Evolutionary conservation across 352 stramenopile species (phyloP).

Genomic region (Phytophthora sansomeana): DNA sequence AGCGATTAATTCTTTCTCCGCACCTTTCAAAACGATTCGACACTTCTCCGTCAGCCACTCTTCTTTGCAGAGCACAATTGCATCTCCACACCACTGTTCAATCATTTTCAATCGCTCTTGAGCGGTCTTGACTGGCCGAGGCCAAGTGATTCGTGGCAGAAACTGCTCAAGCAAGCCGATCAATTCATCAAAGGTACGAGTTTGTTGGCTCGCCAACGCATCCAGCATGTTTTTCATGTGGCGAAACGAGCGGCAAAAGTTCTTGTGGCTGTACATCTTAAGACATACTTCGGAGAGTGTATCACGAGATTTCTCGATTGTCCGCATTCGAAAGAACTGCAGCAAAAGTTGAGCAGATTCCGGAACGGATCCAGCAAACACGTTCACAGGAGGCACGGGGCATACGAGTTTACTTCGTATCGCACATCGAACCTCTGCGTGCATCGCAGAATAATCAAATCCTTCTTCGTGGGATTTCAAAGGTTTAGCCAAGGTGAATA

Average conservation of each 20-base stretch:
- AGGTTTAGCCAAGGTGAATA: slow-evolving; percentile 10
- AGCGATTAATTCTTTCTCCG: neutral
- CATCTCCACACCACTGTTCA: neutral
- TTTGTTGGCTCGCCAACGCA: neutral
- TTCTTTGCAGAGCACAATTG: slow-evolving; percentile 3
- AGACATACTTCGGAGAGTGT: neutral
- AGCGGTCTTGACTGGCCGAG: neutral
- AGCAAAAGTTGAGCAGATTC: slow-evolving; percentile 15
- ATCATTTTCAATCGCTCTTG: neutral
- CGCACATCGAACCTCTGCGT: neutral
- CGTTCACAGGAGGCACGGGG: neutral
- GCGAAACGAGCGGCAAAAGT: neutral
- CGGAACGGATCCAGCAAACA: neutral
- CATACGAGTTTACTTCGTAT: neutral
- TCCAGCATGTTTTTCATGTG: neutral
- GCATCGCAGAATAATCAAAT: slow-evolving; percentile 1
- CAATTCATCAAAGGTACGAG: neutral
- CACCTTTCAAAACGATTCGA: neutral
- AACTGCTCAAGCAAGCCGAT: slow-evolving; percentile 1
- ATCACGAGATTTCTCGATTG: slow-evolving; percentile 4
- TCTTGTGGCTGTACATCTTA: neutral
- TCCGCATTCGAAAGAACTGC: slow-evolving; percentile 3
- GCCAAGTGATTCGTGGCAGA: neutral
- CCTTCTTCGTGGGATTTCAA: slow-evolving; percentile 1
- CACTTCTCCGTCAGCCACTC: slow-evolving; percentile 6